Evolutionary conservation across 441 rosid genomes (phyloP), one percentile per base, ranked within the genome.

Genomic region (Pelargonium australe): DNA sequence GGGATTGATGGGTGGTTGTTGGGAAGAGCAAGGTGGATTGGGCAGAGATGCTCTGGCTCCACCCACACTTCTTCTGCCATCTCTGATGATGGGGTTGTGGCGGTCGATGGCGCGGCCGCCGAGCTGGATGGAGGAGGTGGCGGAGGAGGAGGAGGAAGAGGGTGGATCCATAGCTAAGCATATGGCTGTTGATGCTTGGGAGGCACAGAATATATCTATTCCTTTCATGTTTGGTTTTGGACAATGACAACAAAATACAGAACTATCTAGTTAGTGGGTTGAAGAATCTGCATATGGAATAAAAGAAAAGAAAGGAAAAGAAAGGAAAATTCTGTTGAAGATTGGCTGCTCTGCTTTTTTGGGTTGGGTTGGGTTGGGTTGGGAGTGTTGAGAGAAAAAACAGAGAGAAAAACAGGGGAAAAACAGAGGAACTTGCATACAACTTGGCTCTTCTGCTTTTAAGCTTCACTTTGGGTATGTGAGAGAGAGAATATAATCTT

Each of bases 101-200:
- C 96, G 95, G 79, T 91, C 96, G 70, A 91, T 86, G 82, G 87
- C 77, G 67, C 88, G 82, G 77, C 96, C 91, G 49, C 99, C 97
- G 6, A 80, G 85, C 70, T 80, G 78, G 70, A 65, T 31, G 37
- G 80, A 12, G 55, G 86, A 78, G 28, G 84, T 73, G 0, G 87
- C 76, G 4, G 83, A 81, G 10, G 31, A 58, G 60, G 86, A 76
- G 28, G 84, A 77, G 0, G 87, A 78, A 2, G 83, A 81, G 7
- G n/a, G 9, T 69, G 82, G 87, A 23, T 88, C 89, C 84, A 83
- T 81, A 77, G 80, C 82, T 71, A 78, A 73, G 78, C 87, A 84
- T 70, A 90, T 78, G 76, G 90, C 80, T 28, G 96, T 81, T 71
- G 98, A 88, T 70, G 92, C 87, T 80, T 87, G 92, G 23, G 97